Percentiles rank a stretch among this genome's conserved stretches.
phyloP scores from a whole-genome alignment of 371 early-diverging fungal genomes.

The Haplosporangium sp. region DNA sequence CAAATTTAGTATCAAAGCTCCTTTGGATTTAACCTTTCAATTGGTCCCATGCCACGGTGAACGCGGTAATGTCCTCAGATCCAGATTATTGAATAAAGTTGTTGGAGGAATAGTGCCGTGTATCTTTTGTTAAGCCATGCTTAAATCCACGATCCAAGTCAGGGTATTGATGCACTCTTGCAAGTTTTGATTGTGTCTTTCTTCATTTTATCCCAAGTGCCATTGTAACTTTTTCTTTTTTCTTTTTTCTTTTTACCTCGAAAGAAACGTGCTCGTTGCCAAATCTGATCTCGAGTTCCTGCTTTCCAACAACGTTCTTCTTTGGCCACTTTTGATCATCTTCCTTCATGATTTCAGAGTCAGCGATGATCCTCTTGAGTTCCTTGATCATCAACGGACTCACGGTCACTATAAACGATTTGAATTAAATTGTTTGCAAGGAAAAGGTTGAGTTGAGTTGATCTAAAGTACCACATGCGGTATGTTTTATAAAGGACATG shows the following conservation, averaged over 20 bases:
- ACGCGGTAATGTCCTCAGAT: background rate
- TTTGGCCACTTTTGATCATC: conserved; percentile 94
- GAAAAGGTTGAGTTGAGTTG: background rate
- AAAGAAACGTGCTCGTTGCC: conserved; percentile 95
- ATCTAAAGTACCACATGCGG: background rate
- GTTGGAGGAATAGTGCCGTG: background rate
- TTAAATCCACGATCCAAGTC: background rate
- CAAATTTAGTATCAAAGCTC: background rate
- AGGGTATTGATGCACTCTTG: background rate
- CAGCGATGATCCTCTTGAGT: conserved; percentile 87
- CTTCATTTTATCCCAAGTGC: background rate
- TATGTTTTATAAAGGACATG: background rate
- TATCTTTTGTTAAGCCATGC: background rate
- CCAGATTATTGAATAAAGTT: background rate
- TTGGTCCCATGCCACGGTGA: background rate
- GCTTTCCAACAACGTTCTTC: conserved; percentile 91
- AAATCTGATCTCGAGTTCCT: conserved; percentile 93
- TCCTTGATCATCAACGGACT: conserved; percentile 86
- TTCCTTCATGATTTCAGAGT: conserved; percentile 94
- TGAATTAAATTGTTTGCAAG: background rate
- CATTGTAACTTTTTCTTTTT: too few relatives aligned
- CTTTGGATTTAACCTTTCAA: background rate
- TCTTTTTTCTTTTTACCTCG: conserved; percentile 69
- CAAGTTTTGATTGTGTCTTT: background rate
- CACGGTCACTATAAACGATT: conserved; percentile 70